Evolutionary conservation across 2,329 filamentous ascomycete genomes (phyloP).

Genomic region (Domatiomyces catenatus): DNA sequence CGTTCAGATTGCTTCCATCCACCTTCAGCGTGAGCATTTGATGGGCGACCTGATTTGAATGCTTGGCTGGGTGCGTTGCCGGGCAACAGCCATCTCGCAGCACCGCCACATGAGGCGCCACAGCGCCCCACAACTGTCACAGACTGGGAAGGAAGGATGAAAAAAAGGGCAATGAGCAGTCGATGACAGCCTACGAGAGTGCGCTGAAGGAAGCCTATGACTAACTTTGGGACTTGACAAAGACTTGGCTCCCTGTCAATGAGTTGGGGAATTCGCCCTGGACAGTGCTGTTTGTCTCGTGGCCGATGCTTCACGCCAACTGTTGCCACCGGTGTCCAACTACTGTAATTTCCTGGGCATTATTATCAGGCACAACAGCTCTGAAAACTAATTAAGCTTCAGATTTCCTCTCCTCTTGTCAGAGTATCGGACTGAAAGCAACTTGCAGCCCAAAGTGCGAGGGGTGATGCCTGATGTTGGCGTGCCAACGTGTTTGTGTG

Average conservation of each 20-base stretch:
- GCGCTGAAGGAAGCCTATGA: no score
- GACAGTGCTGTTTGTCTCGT: not conserved
- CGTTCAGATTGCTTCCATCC: not conserved
- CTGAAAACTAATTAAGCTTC: not conserved
- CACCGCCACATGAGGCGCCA: not conserved
- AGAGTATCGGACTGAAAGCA: no score
- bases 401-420: no score
- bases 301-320: not conserved
- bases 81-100: not conserved
- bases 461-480: not conserved
- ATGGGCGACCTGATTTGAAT: not conserved
- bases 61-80: not conserved
- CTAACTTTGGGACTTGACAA: not conserved
- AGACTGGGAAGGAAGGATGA: no score
- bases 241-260: not conserved
- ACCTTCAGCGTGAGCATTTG: not conserved
- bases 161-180: no score
- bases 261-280: not conserved
- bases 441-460: not conserved
- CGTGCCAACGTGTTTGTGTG: not conserved
- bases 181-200: no score
- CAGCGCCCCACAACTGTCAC: no score
- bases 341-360: not conserved
- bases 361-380: not conserved
- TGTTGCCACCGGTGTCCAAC: not conserved